These are phyloP conservation scores for Globisporangium megalacanthum DNA, from an alignment of 352 stramenopile species.

Conservation along the genomic window DNA sequence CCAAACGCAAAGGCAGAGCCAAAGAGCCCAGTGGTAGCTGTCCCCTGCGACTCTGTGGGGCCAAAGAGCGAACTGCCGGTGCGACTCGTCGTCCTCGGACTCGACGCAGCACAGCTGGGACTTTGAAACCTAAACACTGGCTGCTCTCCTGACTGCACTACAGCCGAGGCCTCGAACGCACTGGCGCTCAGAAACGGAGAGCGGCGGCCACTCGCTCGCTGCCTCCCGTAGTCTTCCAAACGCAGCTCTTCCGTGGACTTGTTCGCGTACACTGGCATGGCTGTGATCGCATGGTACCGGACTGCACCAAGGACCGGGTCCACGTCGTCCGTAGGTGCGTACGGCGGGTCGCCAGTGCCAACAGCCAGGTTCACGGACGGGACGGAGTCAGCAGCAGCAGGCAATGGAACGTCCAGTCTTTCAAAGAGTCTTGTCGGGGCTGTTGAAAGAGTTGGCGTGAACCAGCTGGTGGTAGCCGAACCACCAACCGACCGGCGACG, in stretches of 20 bases:
- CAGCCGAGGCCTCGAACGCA: too few relatives aligned
- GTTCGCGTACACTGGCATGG: constrained; percentile 4
- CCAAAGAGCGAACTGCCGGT: too few relatives aligned
- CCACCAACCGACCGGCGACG: not conserved
- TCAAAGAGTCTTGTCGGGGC: not conserved
- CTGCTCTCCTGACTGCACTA: too few relatives aligned
- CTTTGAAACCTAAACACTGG: too few relatives aligned
- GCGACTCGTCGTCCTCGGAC: too few relatives aligned
- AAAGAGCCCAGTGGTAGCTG: too few relatives aligned
- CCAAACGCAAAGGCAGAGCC: too few relatives aligned
- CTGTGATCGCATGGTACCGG: constrained; percentile 1
- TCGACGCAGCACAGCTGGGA: too few relatives aligned
- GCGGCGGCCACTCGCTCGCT: not conserved
- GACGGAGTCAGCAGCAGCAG: not conserved
- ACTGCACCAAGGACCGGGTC: not conserved
- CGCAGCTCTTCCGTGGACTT: constrained; percentile 5
- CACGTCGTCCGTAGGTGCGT: not conserved
- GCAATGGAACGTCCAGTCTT: not conserved
- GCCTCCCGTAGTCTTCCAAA: constrained; percentile 1
- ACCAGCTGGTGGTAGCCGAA: too few relatives aligned
- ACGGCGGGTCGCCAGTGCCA: not conserved
- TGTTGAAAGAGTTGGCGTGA: too few relatives aligned
- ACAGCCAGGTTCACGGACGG: not conserved
- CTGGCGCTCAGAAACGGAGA: too few relatives aligned
- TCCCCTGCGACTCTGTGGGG: too few relatives aligned